Conservation (phyloP, 805 yeast species). For the Lipomyces yamanashiensis region DNA sequence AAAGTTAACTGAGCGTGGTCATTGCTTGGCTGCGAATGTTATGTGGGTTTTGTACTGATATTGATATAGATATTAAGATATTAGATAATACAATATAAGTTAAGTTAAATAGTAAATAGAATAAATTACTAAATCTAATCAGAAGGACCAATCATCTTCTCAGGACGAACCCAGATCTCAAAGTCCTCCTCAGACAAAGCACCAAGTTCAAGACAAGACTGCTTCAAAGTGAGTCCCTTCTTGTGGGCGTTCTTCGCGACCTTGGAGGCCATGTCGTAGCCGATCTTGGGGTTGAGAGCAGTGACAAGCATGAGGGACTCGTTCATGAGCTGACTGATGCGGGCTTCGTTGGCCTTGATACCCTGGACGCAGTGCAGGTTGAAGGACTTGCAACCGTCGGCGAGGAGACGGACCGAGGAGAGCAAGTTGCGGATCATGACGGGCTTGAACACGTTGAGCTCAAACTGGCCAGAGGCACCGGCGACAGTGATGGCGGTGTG, state of each 20-base stretch:
- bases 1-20: too few species aligned
- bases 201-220: slow-evolving; percentile 89
- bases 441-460: slow-evolving; percentile 96
- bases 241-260: slow-evolving; percentile 98
- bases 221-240: slow-evolving; percentile 94
- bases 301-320: slow-evolving; percentile 98
- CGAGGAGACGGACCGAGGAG: slow-evolving; percentile 82
- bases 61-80: neutral
- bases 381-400: slow-evolving; percentile 89
- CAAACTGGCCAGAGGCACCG: slow-evolving; percentile 99
- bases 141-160: slow-evolving; percentile 92
- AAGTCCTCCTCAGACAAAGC: slow-evolving; percentile 84
- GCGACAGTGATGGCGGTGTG: slow-evolving; percentile 93
- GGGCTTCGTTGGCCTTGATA: slow-evolving; percentile 82
- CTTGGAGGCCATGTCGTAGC: slow-evolving; percentile 96
- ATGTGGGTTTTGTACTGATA: neutral
- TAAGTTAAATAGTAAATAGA: neutral
- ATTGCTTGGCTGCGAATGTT: neutral
- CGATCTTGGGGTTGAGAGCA: slow-evolving; percentile 97
- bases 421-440: slow-evolving; percentile 89
- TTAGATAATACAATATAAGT: too few species aligned
- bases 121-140: slow-evolving; percentile 16
- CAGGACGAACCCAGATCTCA: slow-evolving; percentile 97
- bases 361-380: slow-evolving; percentile 95
- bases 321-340: slow-evolving; percentile 83